phyloP scores from a whole-genome alignment of 192 early-diverging fungal genomes.

The Pilobolus umbonatus region DNA sequence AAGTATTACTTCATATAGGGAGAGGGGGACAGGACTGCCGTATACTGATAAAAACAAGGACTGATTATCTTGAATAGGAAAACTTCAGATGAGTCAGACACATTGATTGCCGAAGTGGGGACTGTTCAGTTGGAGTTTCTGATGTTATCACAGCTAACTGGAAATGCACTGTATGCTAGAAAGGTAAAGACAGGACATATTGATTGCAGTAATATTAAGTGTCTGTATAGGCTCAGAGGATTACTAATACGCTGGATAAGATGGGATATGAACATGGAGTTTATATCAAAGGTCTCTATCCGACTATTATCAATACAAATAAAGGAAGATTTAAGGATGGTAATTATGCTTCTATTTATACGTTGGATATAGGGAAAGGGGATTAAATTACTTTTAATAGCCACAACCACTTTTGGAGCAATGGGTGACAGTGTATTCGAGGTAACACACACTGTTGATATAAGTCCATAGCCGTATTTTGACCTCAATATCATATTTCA shows the following conservation, averaged over 20 bases:
- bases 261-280: conserved; percentile 24
- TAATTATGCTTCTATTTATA: conserved; percentile 20
- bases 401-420: conserved; percentile 34
- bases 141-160: conserved; percentile 71
- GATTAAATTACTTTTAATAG: conserved; percentile 1
- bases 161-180: conserved; percentile 57
- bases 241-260: conserved; percentile 24
- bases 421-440: conserved; percentile 56
- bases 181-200: conserved; percentile 33
- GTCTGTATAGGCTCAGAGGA: conserved; percentile 28
- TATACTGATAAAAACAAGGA: neutral
- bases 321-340: conserved; percentile 23
- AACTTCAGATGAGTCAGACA: neutral
- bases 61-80: neutral
- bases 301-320: conserved; percentile 42
- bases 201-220: too few relatives aligned
- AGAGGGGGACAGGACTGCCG: too few relatives aligned
- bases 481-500: neutral
- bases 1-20: too few relatives aligned
- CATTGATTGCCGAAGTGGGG: conserved; percentile 15
- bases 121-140: conserved; percentile 77
- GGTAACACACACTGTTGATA: conserved; percentile 29
- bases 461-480: neutral
- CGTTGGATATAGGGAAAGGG: too few relatives aligned
- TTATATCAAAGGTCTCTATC: conserved; percentile 59